A percentile compares a stretch with the other conserved stretches of the same genome.
phyloP scores from a whole-genome alignment of 2,329 filamentous ascomycete genomes.

The Talaromyces sp. region DNA sequence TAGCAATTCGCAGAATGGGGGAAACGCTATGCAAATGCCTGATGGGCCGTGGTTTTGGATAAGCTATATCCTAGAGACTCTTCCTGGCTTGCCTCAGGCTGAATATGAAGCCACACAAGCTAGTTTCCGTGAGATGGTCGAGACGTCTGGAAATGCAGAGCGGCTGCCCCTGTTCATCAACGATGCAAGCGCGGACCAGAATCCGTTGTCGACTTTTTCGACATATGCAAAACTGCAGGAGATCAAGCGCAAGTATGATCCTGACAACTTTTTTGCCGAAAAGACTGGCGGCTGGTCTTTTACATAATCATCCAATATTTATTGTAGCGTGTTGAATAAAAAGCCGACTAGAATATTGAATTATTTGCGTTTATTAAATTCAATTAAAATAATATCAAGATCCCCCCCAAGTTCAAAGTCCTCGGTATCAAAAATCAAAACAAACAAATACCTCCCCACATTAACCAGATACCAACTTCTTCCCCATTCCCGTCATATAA shows the following conservation, averaged over 20 bases:
- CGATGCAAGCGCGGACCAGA: constrained; percentile 27
- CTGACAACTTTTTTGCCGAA: constrained; percentile 24
- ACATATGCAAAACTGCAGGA: constrained; percentile 26
- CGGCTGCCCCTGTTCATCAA: constrained; percentile 25
- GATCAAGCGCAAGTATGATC: constrained; percentile 38
- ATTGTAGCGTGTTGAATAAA: not conserved
- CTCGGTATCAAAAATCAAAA: not conserved
- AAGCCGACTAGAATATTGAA: not conserved
- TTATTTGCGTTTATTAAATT: not conserved
- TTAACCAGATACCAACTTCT: constrained; percentile 7
- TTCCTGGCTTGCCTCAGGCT: constrained; percentile 16
- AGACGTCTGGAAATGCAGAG: constrained; percentile 19
- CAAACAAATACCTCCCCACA: not conserved
- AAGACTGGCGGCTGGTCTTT: constrained; percentile 25
- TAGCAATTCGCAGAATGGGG: constrained; percentile 22
- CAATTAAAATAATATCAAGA: not conserved
- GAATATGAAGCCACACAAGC: constrained; percentile 22
- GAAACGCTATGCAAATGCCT: constrained; percentile 30
- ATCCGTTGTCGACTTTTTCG: constrained; percentile 22
- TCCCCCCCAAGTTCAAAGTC: not conserved
- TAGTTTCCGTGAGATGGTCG: constrained; percentile 25
- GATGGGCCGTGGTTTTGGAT: constrained; percentile 28
- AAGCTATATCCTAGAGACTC: constrained; percentile 23
- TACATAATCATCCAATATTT: constrained; percentile 10
- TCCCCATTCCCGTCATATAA: constrained; percentile 14